Base-by-base conservation (phyloP, 2,329 filamentous ascomycete genomes). In the Leptodontidium sp. region DNA sequence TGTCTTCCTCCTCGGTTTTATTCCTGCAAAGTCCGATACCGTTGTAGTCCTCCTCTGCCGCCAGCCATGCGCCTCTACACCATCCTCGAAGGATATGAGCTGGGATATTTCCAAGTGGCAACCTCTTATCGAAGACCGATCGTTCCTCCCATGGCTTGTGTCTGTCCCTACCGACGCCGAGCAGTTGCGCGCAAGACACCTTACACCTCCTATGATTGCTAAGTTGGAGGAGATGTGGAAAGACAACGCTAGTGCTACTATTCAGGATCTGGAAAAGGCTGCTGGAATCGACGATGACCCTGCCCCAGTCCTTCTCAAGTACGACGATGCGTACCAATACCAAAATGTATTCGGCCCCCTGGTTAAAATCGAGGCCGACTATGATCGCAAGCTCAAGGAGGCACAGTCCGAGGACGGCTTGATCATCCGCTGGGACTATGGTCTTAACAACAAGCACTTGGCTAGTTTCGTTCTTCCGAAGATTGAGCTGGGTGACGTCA, bases 141-240 rank as follows among this genome's bases (percentile, higher is more conserved):
- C 94, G 17, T 99, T 99, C 79, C 82, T 99, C 47, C 87, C 91
- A 49, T 99, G 96, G 96, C 92, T 99, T 29, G 95, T 99, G 8
- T 89, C 90, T 57, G 86, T 92, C 11, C 96, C 96, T 1, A 93
- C 92, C 43, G 97, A 99, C 78, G 93, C 96, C 75, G 96, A 99
- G 82, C 96, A 98, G 81, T 90, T 99, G 70, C 93, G 96, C 68
- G 96, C 95, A 66, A 90, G 96, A 73, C 96, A 99, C 78, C 84
- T 99, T 67, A 95, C 93, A 64, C 93, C 94, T 40, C 94, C 97
- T 75, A 93, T 97, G 84, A 98, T 98, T 78, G 94, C 94, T 15
- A 97, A 97, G 79, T 84, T 99, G 70, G 96, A 99, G 81, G 96
- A 98, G 81, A 91, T 98, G 87, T 99, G 96, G 96, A 99, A 99